Percentiles rank a stretch among this genome's conserved stretches.
Conservation (phyloP, 768 basidiomycete genomes). For the Austroboletus eburneus region DNA sequence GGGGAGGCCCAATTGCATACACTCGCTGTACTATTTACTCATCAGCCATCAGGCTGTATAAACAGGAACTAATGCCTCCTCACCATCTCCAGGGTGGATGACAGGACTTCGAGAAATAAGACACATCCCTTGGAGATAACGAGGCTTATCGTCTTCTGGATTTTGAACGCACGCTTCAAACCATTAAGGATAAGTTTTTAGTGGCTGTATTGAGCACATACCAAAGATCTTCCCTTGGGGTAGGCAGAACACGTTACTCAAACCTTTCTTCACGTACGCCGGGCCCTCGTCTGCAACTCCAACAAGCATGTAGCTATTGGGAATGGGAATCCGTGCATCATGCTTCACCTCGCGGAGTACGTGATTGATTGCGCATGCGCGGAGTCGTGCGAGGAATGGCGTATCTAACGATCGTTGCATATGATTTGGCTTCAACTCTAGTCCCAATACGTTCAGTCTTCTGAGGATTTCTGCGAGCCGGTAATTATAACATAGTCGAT, state of each 20-base stretch:
- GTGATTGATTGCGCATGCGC: slow-evolving; percentile 59
- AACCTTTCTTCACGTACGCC: slow-evolving; percentile 49
- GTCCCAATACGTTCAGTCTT: slow-evolving; percentile 42
- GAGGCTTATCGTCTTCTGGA: slow-evolving; percentile 45
- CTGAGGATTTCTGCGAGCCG: slow-evolving; percentile 49
- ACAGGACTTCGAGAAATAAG: slow-evolving; percentile 71
- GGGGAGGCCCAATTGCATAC: slow-evolving; percentile 67
- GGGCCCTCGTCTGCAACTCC: slow-evolving; percentile 84
- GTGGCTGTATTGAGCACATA: slow-evolving; percentile 24
- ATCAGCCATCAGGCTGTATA: slow-evolving; percentile 1
- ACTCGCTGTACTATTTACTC: slow-evolving; percentile 57
- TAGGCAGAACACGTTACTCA: slow-evolving; percentile 51
- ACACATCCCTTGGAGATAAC: slow-evolving; percentile 56
- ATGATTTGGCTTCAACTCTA: slow-evolving; percentile 42
- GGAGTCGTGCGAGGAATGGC: slow-evolving; percentile 53
- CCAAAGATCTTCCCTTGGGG: slow-evolving; percentile 63
- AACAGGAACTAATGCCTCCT: slow-evolving; percentile 6
- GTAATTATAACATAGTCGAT: slow-evolving; percentile 46
- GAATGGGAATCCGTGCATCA: slow-evolving; percentile 67
- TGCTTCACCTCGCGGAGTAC: slow-evolving; percentile 74
- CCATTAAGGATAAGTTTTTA: neutral
- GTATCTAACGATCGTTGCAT: slow-evolving; percentile 41
- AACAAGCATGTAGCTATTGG: slow-evolving; percentile 63
- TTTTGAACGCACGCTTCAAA: slow-evolving; percentile 54
- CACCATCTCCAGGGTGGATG: slow-evolving; percentile 73